Percentiles rank a stretch among this genome's conserved stretches.
These are phyloP conservation scores for Epichloe aotearoae DNA, from an alignment of 2,329 filamentous ascomycete species.

Conservation along the genomic window DNA sequence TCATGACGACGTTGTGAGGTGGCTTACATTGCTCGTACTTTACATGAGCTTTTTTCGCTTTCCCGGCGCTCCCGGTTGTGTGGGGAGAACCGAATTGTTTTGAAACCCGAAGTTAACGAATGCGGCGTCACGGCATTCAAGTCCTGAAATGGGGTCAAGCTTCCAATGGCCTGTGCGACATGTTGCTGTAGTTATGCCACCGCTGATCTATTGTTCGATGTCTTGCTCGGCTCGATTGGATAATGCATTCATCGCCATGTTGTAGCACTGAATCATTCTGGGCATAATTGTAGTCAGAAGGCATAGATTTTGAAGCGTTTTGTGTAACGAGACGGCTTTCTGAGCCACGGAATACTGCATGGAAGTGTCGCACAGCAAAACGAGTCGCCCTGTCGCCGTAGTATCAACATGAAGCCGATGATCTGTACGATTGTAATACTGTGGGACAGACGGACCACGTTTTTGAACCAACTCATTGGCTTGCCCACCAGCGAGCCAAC, in stretches of 20 bases:
- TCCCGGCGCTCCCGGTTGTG: neutral
- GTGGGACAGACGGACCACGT: no score
- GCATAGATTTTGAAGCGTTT: neutral
- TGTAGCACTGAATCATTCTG: neutral
- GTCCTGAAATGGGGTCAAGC: neutral
- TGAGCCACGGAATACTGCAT: neutral
- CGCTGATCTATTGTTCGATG: neutral
- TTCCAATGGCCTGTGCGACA: neutral
- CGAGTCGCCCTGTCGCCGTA: neutral
- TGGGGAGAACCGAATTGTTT: neutral
- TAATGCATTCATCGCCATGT: neutral
- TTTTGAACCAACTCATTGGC: no score
- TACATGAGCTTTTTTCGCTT: neutral
- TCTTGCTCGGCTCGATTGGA: neutral
- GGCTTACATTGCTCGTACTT: neutral
- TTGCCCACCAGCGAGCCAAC: no score
- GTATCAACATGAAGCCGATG: neutral
- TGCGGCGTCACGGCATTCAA: neutral
- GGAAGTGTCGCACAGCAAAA: neutral
- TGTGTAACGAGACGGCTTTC: neutral
- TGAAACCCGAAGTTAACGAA: neutral
- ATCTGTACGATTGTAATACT: neutral
- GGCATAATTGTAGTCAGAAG: neutral
- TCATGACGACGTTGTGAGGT: neutral
- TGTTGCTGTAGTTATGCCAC: neutral